These are phyloP conservation scores for Luffa acutangula DNA, from an alignment of 306 rosid genomes.

Conservation along the genomic window DNA sequence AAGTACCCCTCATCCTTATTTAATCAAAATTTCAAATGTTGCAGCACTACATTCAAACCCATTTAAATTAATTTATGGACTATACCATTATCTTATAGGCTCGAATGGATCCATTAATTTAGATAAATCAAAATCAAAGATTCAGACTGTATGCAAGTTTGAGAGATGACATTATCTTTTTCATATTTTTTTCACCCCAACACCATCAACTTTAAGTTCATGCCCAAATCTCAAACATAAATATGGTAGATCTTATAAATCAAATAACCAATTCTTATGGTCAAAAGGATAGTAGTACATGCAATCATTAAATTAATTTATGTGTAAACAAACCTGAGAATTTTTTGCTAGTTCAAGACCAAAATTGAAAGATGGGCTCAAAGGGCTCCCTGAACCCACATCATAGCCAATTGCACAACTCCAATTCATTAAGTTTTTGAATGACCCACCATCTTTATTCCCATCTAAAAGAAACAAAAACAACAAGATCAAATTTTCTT, in stretches of 20 bases:
- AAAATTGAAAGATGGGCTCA: conserved; percentile 88
- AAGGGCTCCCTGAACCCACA: conserved; percentile 78
- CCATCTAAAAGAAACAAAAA: conserved; percentile 33
- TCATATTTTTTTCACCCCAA: background rate
- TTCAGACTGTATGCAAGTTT: background rate
- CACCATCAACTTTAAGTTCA: background rate
- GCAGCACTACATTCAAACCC: background rate
- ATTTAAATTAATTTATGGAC: background rate
- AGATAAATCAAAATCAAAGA: background rate
- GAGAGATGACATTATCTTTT: background rate
- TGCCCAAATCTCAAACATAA: background rate
- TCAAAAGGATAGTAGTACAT: background rate
- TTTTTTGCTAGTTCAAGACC: conserved; percentile 71
- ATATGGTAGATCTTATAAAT: background rate
- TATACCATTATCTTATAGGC: background rate
- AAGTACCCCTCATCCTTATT: background rate
- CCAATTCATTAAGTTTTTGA: conserved; percentile 64
- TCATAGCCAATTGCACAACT: conserved; percentile 84
- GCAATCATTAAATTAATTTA: background rate
- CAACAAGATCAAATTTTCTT: conserved; percentile 6
- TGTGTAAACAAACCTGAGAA: conserved; percentile 46
- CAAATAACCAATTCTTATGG: conserved; percentile 6
- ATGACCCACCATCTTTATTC: conserved; percentile 29
- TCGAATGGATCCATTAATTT: background rate
- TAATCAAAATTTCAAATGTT: background rate